These are phyloP conservation scores for Kluyveromyces dobzhanskii DNA, from an alignment of 805 yeast genomes.

Conservation along the genomic window DNA sequence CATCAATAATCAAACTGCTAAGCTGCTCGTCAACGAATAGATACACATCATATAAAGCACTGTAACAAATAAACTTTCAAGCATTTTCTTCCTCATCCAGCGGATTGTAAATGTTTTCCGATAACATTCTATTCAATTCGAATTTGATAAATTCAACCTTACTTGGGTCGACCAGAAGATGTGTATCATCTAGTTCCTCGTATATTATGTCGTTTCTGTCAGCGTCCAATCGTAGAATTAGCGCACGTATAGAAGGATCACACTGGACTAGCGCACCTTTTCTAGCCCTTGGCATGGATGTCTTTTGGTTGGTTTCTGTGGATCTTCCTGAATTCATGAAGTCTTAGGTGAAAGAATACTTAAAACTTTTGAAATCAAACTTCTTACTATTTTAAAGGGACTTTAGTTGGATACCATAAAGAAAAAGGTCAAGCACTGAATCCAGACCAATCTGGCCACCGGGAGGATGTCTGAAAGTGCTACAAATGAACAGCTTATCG, in stretches of 20 bases:
- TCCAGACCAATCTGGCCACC: too few relatives aligned
- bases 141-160: constrained; percentile 68
- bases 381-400: too few relatives aligned
- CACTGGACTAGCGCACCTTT: constrained; percentile 52
- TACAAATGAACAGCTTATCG: too few relatives aligned
- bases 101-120: constrained; percentile 82
- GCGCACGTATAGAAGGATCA: constrained; percentile 88
- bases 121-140: constrained; percentile 66
- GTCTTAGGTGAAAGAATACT: too few relatives aligned
- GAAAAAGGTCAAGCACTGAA: too few relatives aligned
- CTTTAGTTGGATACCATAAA: too few relatives aligned
- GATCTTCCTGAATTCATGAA: neutral
- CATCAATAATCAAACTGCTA: constrained; percentile 31
- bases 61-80: constrained; percentile 2
- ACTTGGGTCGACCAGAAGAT: constrained; percentile 68
- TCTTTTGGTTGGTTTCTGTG: neutral
- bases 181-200: constrained; percentile 86
- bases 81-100: constrained; percentile 55
- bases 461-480: too few relatives aligned
- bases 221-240: constrained; percentile 75
- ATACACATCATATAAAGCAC: neutral
- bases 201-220: constrained; percentile 63
- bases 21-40: constrained; percentile 7
- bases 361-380: too few relatives aligned
- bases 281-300: constrained; percentile 45